phyloP scores from a whole-genome alignment of 2,329 filamentous ascomycete species.

The Sporothrix globosa region DNA sequence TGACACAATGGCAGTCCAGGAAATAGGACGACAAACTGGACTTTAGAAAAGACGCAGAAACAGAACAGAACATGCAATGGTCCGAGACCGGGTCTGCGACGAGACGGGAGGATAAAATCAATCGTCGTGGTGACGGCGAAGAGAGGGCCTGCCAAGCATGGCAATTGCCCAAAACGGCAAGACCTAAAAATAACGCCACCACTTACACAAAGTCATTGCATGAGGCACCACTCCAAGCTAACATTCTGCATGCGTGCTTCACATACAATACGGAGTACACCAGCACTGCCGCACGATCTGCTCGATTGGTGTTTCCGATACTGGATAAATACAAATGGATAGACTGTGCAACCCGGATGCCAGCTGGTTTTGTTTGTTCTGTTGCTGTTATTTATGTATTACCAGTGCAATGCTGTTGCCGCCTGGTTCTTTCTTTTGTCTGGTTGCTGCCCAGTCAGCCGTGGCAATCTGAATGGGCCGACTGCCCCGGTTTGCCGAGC shows the following conservation, averaged over 20 bases:
- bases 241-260: background rate
- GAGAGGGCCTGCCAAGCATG: background rate
- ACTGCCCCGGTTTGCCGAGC: too few species aligned
- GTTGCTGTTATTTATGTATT: too few species aligned
- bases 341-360: conserved; percentile 1
- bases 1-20: background rate
- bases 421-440: background rate
- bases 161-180: conserved; percentile 5
- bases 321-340: background rate
- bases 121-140: background rate
- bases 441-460: background rate
- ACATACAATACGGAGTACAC: background rate
- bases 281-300: background rate
- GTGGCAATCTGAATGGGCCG: too few species aligned
- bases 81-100: conserved; percentile 20
- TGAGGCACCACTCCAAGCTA: too few species aligned
- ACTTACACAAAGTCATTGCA: background rate
- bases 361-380: background rate
- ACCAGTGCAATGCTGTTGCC: too few species aligned
- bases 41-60: background rate
- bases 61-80: conserved; percentile 9
- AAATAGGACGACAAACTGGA: background rate
- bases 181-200: conserved; percentile 14
- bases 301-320: background rate
- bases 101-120: background rate